Base-by-base conservation (phyloP, 352 stramenopile species). In the Phytophthora cryptogea region DNA sequence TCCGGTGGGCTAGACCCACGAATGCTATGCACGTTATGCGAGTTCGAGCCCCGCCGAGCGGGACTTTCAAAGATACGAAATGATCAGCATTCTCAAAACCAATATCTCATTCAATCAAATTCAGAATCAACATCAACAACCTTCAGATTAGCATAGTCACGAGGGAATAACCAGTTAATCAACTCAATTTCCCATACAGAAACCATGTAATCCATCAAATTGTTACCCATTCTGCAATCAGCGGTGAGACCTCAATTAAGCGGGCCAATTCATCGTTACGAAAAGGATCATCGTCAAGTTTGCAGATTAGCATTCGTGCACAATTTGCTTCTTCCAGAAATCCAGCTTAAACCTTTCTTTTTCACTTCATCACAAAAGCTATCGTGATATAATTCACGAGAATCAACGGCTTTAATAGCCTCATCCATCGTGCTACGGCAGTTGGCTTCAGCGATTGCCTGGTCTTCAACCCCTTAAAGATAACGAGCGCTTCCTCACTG, bases 131-230 rank as follows among this genome's bases (percentile, higher is more conserved):
- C 20, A 23, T 23, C 20, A 23, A 23, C 20, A 23, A 23, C 20
- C 20, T 23, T 23, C 20, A 23, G 20, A 23, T 23, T 23, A 23
- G 20, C 20, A 23, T 23, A 23, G 20, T 23, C 20, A 23, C 20
- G 20, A 3, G 20, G 20, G 20, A 23, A 23, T 23, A 23, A 23
- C 20, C 20, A 23, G 20, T 23, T 23, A 23, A 23, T 23, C 20
- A 23, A 23, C 20, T 23, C 20, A 23, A 23, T 23, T 23, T n/a
- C n/a, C n/a, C n/a, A 28, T 23, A 16, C 27, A 5, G 50, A 48
- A 23, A 57, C 39, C 50, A 47, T 57, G 27, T 55, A 55, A 39
- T 45, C 26, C 8, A 55, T 10, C 0, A 8, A 35, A 9, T 11
- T 11, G 4, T 8, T 11, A 30, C 20, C 3, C 16, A 49, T 40